phyloP scores from a whole-genome alignment of 169 alveolate genomes.

The Eimeria sp. region DNA sequence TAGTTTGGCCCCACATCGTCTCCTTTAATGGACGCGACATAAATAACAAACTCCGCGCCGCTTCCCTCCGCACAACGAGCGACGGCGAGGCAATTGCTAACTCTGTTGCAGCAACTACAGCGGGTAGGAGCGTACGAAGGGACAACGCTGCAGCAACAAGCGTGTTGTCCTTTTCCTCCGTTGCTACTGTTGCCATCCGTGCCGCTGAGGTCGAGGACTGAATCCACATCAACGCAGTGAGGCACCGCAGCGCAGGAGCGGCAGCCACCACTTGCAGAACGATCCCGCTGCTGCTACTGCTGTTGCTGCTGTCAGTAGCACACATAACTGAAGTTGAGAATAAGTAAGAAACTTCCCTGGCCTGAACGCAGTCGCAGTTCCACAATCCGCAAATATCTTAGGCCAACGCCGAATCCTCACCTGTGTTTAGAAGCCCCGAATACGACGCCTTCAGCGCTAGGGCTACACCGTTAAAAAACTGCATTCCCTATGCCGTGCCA shows the following conservation, averaged over 20 bases:
- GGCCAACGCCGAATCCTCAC: not conserved
- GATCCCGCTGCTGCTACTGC: conserved; percentile 31
- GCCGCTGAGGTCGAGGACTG: not conserved
- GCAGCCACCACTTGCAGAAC: conserved; percentile 36
- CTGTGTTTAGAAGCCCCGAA: not conserved
- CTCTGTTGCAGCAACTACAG: conserved; percentile 42
- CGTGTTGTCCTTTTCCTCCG: not conserved
- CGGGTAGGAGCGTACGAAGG: conserved; percentile 39
- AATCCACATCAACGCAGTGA: conserved; percentile 52
- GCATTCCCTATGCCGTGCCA: not conserved
- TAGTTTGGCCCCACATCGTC: conserved; percentile 13
- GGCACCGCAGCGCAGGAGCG: conserved; percentile 60
- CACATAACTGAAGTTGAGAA: not conserved
- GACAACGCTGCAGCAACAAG: conserved; percentile 54
- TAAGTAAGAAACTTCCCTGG: conserved; percentile 29
- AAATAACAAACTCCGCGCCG: conserved; percentile 30
- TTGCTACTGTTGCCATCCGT: not conserved
- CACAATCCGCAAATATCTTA: not conserved
- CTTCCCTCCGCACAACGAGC: conserved; percentile 42
- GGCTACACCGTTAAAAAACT: not conserved
- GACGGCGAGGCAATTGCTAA: conserved; percentile 44
- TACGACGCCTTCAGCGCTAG: not conserved
- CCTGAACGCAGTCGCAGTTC: conserved; percentile 26
- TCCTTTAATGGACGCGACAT: conserved; percentile 15
- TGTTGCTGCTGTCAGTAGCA: conserved; percentile 10